Conservation (phyloP, 805 yeast species). For the Saccharomyces jurei region DNA sequence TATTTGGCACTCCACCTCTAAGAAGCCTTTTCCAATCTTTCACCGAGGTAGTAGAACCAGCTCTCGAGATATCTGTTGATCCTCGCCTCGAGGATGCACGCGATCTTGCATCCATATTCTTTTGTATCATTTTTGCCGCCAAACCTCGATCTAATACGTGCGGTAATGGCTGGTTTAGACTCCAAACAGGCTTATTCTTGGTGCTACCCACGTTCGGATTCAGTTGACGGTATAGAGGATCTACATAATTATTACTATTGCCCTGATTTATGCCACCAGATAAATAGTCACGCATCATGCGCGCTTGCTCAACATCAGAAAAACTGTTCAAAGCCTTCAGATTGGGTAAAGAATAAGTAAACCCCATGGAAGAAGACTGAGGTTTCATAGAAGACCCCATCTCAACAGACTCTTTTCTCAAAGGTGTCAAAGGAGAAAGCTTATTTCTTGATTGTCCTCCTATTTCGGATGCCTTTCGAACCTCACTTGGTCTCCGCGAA, state of each 20-base stretch:
- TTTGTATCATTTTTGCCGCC: constrained; percentile 10
- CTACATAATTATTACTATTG: constrained; percentile 9
- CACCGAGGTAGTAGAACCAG: constrained; percentile 11
- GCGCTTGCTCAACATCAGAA: constrained; percentile 6
- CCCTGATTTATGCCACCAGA: constrained; percentile 1
- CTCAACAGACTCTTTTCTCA: not conserved
- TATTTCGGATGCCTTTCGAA: not conserved
- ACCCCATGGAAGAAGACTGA: constrained; percentile 2
- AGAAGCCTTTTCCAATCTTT: constrained; percentile 12
- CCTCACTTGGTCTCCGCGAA: not conserved
- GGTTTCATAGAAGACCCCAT: not conserved
- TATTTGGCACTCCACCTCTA: constrained; percentile 8
- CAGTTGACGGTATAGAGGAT: constrained; percentile 13
- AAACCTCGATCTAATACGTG: constrained; percentile 11
- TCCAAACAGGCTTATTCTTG: constrained; percentile 14
- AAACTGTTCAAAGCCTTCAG: constrained; percentile 6
- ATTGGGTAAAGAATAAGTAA: constrained; percentile 12
- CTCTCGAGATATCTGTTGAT: constrained; percentile 9
- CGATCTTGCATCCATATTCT: constrained; percentile 9
- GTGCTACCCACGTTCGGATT: constrained; percentile 5
- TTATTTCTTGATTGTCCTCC: not conserved
- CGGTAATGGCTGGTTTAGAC: constrained; percentile 15
- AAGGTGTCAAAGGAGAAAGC: constrained; percentile 4
- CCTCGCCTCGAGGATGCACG: constrained; percentile 9
- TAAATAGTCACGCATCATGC: constrained; percentile 4